Base-by-base conservation (phyloP, 2,329 filamentous ascomycete genomes). In the Fonsecaea multimorphosa region DNA sequence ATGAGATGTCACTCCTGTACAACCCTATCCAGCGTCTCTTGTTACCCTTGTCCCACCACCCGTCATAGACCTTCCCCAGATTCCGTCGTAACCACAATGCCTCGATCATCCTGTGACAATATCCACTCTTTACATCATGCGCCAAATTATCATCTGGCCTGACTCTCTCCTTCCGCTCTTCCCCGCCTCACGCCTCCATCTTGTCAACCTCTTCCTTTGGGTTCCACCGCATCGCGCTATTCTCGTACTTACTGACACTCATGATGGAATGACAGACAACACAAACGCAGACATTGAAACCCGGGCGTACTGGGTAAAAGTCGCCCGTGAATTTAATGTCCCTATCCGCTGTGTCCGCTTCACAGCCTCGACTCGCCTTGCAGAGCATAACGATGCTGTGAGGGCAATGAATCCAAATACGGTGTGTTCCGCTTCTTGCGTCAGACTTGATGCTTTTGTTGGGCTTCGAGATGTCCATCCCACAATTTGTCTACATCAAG, bases 261-360 rank as follows among this genome's bases (percentile, higher is more conserved):
- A 29, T 38, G 27, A 22, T 58, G 14, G 19, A 49, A 54, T 64
- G 58, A 62, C 62, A 95, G 95, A 99, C 78, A 98, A 97, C 77
- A 98, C 95, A n/a, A 99, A 99, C 76, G 87, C 93, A 32, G 91
- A 96, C 78, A 76, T 83, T 11, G 89, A 91, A 59, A 92, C 89
- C 27, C 86, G 95, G 70, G 84, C 85, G n/a, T 80, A 91, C 66
- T 98, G 94, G 94, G 79, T 92, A 34, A 81, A 86, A 29, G 79
- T 98, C 32, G 93, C 93, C 19, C 85, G 84, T 69, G 89, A 89
- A 72, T 80, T 87, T 73, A 81, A 86, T 3, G 83, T 96, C 1
- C 89, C 91, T 1, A 90, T 97, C 72, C 90, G 94, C 54, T 96
- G 94, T 74, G 83, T 98, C 9, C 90, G 91, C 78, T 95, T 99